Base-by-base conservation (phyloP, 495 filamentous ascomycete species). In the Aspergillus baeticus region DNA sequence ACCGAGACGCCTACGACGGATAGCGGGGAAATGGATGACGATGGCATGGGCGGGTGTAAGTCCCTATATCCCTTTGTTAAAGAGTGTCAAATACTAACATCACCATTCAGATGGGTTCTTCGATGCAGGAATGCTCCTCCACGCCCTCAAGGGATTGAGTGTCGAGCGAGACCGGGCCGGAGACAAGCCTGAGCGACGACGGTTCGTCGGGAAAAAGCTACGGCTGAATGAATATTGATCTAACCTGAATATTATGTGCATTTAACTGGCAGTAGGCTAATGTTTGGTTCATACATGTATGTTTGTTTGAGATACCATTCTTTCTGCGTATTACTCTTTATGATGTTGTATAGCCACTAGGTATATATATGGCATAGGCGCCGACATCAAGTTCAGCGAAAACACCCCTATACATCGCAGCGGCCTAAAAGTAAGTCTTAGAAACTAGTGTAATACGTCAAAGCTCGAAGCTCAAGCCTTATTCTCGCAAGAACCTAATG, bases 11-110 rank as follows among this genome's bases (percentile, higher is more conserved):
- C 64, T 70, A 86, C 70, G 73, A 86, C 74, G 72, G 80, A 76
- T 49, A 70, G 85, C 61, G 81, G 77, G 37, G 85, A 87, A 60
- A 84, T 88, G 51, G 91, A 95, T 63, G 89, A 93, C 70, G 92
- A 96, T 69, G 91, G 90, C 43, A 78, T 96, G 69, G 92, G 92
- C 45, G 92, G 92, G 62, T 96, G 91, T 96, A 82, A 87, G 91
- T 23, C 57, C 15, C 17, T 37, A 57, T 58, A 29, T 61, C 57
- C 47, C 22, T 20, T 23, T 38, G 59, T 49, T 18, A 43, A 44
- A 17, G 50, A 37, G n/a, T n/a, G n/a, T n/a, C n/a, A 46, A 49
- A 44, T 45, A 53, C 67, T 74, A 60, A 76, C 47, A 14, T 21
- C 3, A 51, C 45, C 2, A 37, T 42, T 26, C 62, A 96, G 92